Evolutionary conservation across 2,329 filamentous ascomycete genomes (phyloP).

Genomic region (Hypoxylon sp.): DNA sequence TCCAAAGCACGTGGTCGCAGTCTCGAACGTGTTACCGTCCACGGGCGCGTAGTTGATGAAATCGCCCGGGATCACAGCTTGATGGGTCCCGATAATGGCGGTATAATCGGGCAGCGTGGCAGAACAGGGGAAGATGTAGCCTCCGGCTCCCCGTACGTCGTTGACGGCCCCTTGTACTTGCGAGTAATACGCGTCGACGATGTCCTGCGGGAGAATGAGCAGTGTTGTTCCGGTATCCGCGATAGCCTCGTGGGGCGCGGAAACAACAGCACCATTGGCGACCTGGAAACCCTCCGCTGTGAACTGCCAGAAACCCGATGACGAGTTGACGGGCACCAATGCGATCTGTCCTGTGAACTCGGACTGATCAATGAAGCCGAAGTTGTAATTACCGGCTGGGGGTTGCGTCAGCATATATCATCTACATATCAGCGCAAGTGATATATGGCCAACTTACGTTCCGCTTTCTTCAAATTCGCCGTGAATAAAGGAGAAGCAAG

Average conservation of each 20-base stretch:
- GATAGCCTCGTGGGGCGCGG: constrained; percentile 49
- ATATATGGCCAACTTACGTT: constrained; percentile 48
- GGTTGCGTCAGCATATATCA: constrained; percentile 17
- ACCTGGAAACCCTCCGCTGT: constrained; percentile 67
- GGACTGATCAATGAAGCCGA: constrained; percentile 65
- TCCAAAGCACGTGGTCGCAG: constrained; percentile 70
- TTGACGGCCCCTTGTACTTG: constrained; percentile 65
- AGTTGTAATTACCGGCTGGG: constrained; percentile 55
- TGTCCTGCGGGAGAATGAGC: constrained; percentile 65
- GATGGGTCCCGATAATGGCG: constrained; percentile 47
- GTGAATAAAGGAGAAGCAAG: constrained; percentile 67
- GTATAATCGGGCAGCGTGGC: constrained; percentile 60
- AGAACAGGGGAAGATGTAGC: constrained; percentile 69
- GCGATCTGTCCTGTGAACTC: constrained; percentile 70
- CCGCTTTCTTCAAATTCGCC: constrained; percentile 57
- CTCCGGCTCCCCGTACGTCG: constrained; percentile 58
- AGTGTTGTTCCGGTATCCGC: constrained; percentile 78
- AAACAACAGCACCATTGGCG: constrained; percentile 53
- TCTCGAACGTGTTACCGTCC: constrained; percentile 65
- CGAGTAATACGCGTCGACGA: constrained; percentile 69
- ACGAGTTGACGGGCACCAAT: constrained; percentile 68
- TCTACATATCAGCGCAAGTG: neutral
- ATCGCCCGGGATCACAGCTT: constrained; percentile 51
- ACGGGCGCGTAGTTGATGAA: constrained; percentile 62
- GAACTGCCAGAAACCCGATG: constrained; percentile 74